Conservation (phyloP, 495 filamentous ascomycete species). For the Elasticomyces elasticus region DNA sequence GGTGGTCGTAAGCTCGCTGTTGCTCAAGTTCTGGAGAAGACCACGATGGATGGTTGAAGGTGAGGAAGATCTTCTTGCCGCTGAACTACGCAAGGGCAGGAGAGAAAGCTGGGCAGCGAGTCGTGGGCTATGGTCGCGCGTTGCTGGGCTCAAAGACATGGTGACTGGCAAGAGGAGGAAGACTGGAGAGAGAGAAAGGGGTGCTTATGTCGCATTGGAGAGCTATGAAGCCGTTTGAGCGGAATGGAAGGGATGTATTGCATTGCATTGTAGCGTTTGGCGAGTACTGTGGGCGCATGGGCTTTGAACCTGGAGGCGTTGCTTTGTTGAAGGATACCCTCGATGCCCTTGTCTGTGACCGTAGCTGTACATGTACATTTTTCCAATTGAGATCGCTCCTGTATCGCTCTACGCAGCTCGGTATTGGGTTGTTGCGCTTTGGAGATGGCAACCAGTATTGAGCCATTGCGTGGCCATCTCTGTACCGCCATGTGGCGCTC, state of each 20-base stretch:
- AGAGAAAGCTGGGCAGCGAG: slow-evolving; percentile 15
- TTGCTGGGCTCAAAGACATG: slow-evolving; percentile 33
- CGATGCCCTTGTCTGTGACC: neutral
- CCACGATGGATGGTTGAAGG: slow-evolving; percentile 82
- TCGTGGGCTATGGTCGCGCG: slow-evolving; percentile 7
- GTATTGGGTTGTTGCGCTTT: no score
- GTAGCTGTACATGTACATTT: neutral
- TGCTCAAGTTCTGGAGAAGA: slow-evolving; percentile 79
- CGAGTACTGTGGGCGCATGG: neutral
- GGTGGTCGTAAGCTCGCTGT: slow-evolving; percentile 73
- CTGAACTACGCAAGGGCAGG: slow-evolving; percentile 29
- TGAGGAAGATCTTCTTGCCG: slow-evolving; percentile 37
- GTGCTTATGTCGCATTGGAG: slow-evolving; percentile 22
- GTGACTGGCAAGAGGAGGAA: slow-evolving; percentile 22
- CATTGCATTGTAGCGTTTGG: neutral
- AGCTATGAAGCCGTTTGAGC: slow-evolving; percentile 20
- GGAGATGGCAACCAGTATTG: no score
- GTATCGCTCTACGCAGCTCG: no score
- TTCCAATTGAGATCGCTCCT: no score
- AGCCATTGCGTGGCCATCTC: no score
- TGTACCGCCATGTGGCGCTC: no score
- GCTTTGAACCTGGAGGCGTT: neutral
- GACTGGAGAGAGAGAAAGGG: slow-evolving; percentile 23
- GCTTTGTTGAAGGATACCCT: neutral
- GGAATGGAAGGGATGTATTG: neutral